phyloP scores from a whole-genome alignment of 176 grass and related monocot species.

The Eremochloa ophiuroides region DNA sequence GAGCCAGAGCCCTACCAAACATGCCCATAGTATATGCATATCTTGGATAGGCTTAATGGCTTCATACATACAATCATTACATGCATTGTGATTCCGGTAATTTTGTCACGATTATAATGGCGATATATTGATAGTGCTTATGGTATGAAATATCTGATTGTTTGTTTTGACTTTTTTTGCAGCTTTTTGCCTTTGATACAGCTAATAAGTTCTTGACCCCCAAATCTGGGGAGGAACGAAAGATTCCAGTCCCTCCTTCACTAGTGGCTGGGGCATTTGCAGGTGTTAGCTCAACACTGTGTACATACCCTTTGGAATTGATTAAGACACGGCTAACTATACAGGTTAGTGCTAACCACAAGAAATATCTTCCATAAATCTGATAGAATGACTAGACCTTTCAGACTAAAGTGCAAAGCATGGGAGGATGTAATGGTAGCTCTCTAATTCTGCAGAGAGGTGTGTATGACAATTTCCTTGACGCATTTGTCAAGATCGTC shows the following conservation, averaged over 20 bases:
- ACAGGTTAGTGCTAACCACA: conserved; percentile 46
- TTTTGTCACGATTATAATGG: neutral
- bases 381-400: neutral
- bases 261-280: conserved; percentile 82
- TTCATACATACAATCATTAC: neutral
- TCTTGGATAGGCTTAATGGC: neutral
- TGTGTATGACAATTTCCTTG: conserved; percentile 68
- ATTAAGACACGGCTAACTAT: conserved; percentile 89
- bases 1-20: too few relatives aligned
- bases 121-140: neutral
- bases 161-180: conserved; percentile 11
- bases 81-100: neutral
- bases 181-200: conserved; percentile 87
- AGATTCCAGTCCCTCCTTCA: conserved; percentile 69
- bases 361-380: conserved; percentile 2
- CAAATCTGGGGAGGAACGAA: conserved; percentile 54
- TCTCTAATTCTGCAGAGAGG: conserved; percentile 62
- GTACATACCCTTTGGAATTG: conserved; percentile 89
- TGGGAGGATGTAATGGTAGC: neutral
- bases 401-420: neutral
- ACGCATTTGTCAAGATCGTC: conserved; percentile 65
- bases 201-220: conserved; percentile 72
- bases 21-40: neutral
- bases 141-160: conserved; percentile 4
- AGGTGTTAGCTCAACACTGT: conserved; percentile 83